phyloP scores from a whole-genome alignment of 768 basidiomycete species.

The Leccinellum rugosiceps region DNA sequence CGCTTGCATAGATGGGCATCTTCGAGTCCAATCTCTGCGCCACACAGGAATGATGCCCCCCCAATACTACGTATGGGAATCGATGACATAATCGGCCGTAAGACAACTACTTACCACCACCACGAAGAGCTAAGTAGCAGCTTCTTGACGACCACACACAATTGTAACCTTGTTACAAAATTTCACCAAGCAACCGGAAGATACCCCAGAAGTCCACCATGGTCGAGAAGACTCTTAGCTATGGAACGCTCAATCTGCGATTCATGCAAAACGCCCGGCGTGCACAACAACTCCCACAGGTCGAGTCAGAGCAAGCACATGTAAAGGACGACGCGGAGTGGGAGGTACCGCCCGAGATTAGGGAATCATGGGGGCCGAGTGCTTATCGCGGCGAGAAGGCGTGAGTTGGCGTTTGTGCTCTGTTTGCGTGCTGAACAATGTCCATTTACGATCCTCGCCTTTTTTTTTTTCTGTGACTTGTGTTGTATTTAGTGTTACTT shows the following conservation, averaged over 20 bases:
- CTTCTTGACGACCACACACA: not conserved
- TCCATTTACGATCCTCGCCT: conserved; percentile 15
- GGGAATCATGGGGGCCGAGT: conserved; percentile 48
- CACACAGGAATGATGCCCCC: conserved; percentile 14
- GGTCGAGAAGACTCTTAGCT: conserved; percentile 53
- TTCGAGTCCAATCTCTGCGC: not conserved
- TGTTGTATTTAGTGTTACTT: conserved; percentile 34
- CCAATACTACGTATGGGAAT: conserved; percentile 12
- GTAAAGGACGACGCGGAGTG: conserved; percentile 64
- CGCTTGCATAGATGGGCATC: no score
- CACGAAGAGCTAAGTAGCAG: not conserved
- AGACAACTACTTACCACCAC: not conserved
- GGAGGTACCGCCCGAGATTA: conserved; percentile 53
- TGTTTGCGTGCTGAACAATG: conserved; percentile 12
- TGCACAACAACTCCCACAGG: conserved; percentile 43
- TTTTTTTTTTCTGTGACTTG: not conserved
- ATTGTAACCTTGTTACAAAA: not conserved
- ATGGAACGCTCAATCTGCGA: conserved; percentile 58
- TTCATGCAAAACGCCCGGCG: conserved; percentile 74
- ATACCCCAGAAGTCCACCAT: conserved; percentile 7
- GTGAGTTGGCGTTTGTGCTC: conserved; percentile 16
- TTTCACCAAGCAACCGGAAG: not conserved
- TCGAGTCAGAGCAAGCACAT: conserved; percentile 49
- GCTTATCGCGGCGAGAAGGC: conserved; percentile 28
- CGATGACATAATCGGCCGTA: conserved; percentile 16